Base-by-base conservation (phyloP, 257 asterid genomes). In the Fraxinus americana region DNA sequence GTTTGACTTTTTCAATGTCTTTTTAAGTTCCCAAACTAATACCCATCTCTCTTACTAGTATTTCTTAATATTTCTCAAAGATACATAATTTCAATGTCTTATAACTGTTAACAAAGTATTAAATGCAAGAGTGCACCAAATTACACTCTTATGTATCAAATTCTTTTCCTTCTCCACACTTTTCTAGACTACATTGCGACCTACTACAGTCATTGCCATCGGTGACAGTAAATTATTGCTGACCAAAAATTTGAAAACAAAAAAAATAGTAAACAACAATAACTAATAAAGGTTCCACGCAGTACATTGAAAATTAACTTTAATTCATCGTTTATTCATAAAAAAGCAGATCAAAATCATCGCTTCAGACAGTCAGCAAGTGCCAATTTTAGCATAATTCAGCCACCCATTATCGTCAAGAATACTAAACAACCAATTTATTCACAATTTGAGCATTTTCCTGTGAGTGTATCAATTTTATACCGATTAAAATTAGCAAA, bases 401-500 rank as follows among this genome's bases (percentile, higher is more conserved):
- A 74, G 81, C 82, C 48, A 70, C 43, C 7, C 21, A 66, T 61
- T 48, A 76, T 38, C 72, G 78, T 72, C 78, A 68, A 67, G 68
- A 71, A 71, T 66, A 30, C 21, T 65, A 43, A 66, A 2, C 70
- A 72, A 43, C 70, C 17, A 65, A 19, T 66, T 25, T 43, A 41
- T 65, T 77, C 67, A 21, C 70, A 48, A 34, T 32, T 74, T 16
- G 43, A 32, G 45, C 63, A 30, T 34, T 54, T 73, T 54, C 80
- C 71, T 73, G 75, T 77, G 2, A 19, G 63, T 14, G 57, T 68
- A 38, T 41, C 63, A 52, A 71, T 72, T 43, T 27, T 68, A 82
- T 72, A 57, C 41, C 74, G 77, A 66, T 30, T 35, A 66, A 81
- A 83, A 80, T 25, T 59, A 30, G 68, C 45, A 76, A 75, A 75